A percentile compares a stretch with the other conserved stretches of the same genome.
Evolutionary conservation across 2,329 filamentous ascomycete genomes (phyloP).

Genomic region (Lasiodiplodia theobromae): DNA sequence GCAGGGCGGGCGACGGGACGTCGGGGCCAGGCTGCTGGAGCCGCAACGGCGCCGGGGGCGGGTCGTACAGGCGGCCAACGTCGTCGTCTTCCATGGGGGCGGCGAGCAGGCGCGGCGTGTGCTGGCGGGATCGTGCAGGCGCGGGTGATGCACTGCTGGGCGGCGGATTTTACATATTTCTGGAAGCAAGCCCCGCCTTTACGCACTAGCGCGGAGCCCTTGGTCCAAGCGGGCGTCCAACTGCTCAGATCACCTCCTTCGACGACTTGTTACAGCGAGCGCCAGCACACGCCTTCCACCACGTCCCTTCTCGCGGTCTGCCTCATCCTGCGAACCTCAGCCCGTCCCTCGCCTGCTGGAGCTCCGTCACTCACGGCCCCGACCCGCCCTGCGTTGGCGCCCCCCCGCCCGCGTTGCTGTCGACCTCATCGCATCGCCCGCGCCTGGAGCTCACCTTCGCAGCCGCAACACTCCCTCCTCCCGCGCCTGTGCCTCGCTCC

Average conservation of each 20-base stretch:
- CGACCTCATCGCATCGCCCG: conserved; percentile 22
- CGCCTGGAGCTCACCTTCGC: conserved; percentile 17
- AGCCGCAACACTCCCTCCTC: conserved; percentile 4
- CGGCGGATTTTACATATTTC: conserved; percentile 18
- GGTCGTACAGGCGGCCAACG: conserved; percentile 24
- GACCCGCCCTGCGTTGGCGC: conserved; percentile 26
- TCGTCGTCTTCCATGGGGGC: conserved; percentile 22
- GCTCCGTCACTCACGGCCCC: conserved; percentile 14
- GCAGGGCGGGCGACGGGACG: conserved; percentile 52
- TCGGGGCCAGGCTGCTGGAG: neutral
- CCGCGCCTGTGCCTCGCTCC: conserved; percentile 15
- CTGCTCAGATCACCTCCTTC: conserved; percentile 28
- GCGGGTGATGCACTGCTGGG: conserved; percentile 11
- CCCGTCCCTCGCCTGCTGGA: conserved; percentile 17
- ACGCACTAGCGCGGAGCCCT: conserved; percentile 21
- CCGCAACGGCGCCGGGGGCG: neutral
- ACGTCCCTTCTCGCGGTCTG: conserved; percentile 22
- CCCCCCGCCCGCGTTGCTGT: conserved; percentile 17
- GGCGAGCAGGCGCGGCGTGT: neutral
- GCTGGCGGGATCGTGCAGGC: conserved; percentile 12
- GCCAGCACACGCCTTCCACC: conserved; percentile 27
- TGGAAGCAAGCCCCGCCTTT: conserved; percentile 20
- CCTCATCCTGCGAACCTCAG: conserved; percentile 16
- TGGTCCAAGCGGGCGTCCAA: conserved; percentile 17
- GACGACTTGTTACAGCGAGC: conserved; percentile 24